These are phyloP conservation scores for Penicillium thymicola DNA, from an alignment of 2,329 filamentous ascomycete species.

Conservation along the genomic window DNA sequence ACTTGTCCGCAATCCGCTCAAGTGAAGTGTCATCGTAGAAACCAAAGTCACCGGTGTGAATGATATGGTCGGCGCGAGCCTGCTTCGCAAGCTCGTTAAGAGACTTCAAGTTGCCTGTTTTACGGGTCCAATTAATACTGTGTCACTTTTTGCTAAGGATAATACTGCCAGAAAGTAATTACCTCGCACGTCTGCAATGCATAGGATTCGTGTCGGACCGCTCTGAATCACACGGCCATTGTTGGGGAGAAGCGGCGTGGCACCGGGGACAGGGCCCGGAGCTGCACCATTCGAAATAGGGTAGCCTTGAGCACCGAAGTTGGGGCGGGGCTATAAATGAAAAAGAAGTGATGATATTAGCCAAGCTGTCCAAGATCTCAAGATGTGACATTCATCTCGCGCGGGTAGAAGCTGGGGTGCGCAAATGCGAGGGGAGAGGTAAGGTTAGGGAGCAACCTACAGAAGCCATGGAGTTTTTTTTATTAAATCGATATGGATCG, in stretches of 20 bases:
- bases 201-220: conserved; percentile 47
- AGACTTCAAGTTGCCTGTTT: conserved; percentile 83
- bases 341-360: conserved; percentile 21
- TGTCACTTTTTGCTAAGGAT: not conserved
- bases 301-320: conserved; percentile 44
- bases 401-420: conserved; percentile 17
- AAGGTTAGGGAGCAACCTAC: conserved; percentile 34
- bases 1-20: conserved; percentile 98
- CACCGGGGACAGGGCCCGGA: conserved; percentile 44
- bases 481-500: not conserved
- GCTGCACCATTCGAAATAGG: conserved; percentile 47
- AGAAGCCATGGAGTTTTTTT: conserved; percentile 45
- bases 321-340: conserved; percentile 41
- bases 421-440: conserved; percentile 16
- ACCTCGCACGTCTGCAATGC: conserved; percentile 53
- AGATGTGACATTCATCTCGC: not conserved
- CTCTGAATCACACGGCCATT: conserved; percentile 50
- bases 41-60: conserved; percentile 97
- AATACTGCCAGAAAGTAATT: conserved; percentile 11
- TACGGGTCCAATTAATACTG: conserved; percentile 16
- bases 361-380: not conserved
- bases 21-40: conserved; percentile 97
- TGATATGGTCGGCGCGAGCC: conserved; percentile 93
- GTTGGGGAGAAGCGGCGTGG: conserved; percentile 49
- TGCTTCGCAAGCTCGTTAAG: conserved; percentile 95